Base-by-base conservation (phyloP, 805 yeast genomes). In the Teunomyces lycoperdinae region DNA sequence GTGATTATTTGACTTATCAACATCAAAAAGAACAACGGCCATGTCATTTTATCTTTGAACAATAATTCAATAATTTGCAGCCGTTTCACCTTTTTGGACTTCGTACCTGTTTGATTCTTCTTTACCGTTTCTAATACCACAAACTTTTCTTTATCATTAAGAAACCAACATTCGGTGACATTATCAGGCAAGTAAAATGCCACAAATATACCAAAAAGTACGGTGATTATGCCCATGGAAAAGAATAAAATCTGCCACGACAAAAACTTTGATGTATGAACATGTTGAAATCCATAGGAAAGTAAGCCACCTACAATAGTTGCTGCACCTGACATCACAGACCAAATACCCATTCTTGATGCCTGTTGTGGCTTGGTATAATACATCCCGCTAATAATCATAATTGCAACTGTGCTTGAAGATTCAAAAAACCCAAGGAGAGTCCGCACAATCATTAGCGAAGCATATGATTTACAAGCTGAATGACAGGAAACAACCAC, bases 231-330 rank as follows among this genome's bases (percentile, higher is more conserved):
- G 7, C 87, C 87, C 57, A 81, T 76, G 3, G 79, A 73, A 13
- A 81, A 56, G 59, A 80, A 82, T 64, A 81, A 74, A 42, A 81
- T 79, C 61, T 80, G 84, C 86, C 86, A 82, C n/a, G 83, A 74
- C 24, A 70, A 60, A 47, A 80, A 70, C 24, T 67, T 68, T 3
- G 52, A 42, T 9, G 62, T 50, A 41, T 63, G 60, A 17, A 81
- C 74, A 53, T 78, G 81, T 55, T 78, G 81, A 58, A 82, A 81
- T 0, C 74, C 83, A 62, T 73, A 61, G 45, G 76, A 69, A 28
- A 72, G 55, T 9, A 68, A 54, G 1, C 74, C 70, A 3, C 76
- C 76, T 17, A 83, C 79, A 8, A 77, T 71, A 17, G 83, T 75
- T 1, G 84, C 81, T 2, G 71, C 59, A 13, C 87, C 85, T 1